phyloP scores from a whole-genome alignment of 345 rosid genomes.

The Dimocarpus longan region DNA sequence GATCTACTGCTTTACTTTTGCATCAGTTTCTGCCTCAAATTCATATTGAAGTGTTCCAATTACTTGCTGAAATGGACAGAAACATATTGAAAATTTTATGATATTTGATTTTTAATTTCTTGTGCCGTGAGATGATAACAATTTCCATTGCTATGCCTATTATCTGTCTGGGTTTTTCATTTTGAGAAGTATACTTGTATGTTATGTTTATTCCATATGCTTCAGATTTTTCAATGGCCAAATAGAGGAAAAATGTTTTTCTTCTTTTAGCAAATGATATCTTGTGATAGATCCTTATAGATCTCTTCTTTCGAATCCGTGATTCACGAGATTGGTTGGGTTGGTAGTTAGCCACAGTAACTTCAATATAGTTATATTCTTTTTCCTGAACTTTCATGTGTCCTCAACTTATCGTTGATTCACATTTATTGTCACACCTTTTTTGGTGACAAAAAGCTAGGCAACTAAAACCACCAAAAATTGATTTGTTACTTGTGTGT shows the following conservation, averaged over 20 bases:
- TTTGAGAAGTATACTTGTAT: background rate
- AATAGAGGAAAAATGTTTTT: slow-evolving; percentile 5
- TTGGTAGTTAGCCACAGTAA: slow-evolving; percentile 44
- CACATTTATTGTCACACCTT: slow-evolving; percentile 23
- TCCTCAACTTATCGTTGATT: slow-evolving; percentile 24
- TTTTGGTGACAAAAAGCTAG: slow-evolving; percentile 24
- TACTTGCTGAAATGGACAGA: background rate
- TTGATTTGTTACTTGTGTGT: slow-evolving; percentile 15
- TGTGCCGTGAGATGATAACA: background rate
- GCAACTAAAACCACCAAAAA: slow-evolving; percentile 25
- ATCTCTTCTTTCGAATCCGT: slow-evolving; percentile 37
- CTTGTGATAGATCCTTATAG: slow-evolving; percentile 27
- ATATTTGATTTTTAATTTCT: slow-evolving; percentile 1
- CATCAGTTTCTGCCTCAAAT: background rate
- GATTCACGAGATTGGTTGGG: slow-evolving; percentile 52
- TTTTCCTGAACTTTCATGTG: slow-evolving; percentile 43
- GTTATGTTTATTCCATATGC: background rate
- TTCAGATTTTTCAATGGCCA: slow-evolving; percentile 6
- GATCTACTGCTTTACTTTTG: slow-evolving; percentile 12
- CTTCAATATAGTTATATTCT: slow-evolving; percentile 19
- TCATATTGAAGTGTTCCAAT: slow-evolving; percentile 1
- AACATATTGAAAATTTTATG: slow-evolving; percentile 10
- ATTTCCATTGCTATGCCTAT: background rate
- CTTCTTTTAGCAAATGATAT: slow-evolving; percentile 11
- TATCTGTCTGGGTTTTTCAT: background rate